Evolutionary conservation across 352 stramenopile species (phyloP).

Genomic region (Thalassiosira livingstoniorum): DNA sequence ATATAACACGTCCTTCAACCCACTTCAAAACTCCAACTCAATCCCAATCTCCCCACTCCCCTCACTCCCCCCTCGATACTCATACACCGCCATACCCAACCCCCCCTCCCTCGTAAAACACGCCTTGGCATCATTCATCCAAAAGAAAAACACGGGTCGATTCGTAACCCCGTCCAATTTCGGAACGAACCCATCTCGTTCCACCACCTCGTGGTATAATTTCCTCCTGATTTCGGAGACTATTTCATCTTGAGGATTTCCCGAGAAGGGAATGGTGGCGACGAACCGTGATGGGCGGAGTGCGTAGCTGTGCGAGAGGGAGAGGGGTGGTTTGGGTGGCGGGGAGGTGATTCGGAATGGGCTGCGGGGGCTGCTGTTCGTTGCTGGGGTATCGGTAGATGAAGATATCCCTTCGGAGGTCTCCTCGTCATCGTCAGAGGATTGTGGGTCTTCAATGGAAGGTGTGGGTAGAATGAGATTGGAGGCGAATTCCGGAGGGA

Average conservation of each 20-base stretch:
- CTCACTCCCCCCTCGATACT: slow-evolving; percentile 70
- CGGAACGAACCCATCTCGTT: slow-evolving; percentile 75
- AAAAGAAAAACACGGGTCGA: slow-evolving; percentile 83
- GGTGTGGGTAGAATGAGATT: slow-evolving; percentile 61
- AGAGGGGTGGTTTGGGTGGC: slow-evolving; percentile 26
- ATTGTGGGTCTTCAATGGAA: slow-evolving; percentile 53
- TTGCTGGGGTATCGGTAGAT: slow-evolving; percentile 13
- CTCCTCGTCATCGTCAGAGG: slow-evolving; percentile 42
- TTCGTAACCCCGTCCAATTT: slow-evolving; percentile 70
- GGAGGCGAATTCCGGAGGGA: slow-evolving; percentile 74
- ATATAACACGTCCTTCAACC: background rate
- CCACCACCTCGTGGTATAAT: slow-evolving; percentile 76
- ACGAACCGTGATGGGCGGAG: slow-evolving; percentile 60
- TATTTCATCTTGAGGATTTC: slow-evolving; percentile 75
- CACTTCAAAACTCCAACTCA: slow-evolving; percentile 68
- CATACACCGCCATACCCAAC: slow-evolving; percentile 83
- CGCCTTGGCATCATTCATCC: slow-evolving; percentile 77
- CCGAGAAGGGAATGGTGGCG: slow-evolving; percentile 73
- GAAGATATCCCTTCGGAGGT: slow-evolving; percentile 51
- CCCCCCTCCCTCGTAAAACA: slow-evolving; percentile 76
- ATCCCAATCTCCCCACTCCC: slow-evolving; percentile 81
- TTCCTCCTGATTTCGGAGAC: slow-evolving; percentile 71
- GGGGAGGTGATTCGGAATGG: slow-evolving; percentile 3
- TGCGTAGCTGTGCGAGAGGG: slow-evolving; percentile 39
- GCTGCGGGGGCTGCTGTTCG: slow-evolving; percentile 21